A percentile compares a stretch with the other conserved stretches of the same genome.
These are phyloP conservation scores for Eimeria falciformis DNA, from an alignment of 169 alveolate genomes.

Conservation along the genomic window DNA sequence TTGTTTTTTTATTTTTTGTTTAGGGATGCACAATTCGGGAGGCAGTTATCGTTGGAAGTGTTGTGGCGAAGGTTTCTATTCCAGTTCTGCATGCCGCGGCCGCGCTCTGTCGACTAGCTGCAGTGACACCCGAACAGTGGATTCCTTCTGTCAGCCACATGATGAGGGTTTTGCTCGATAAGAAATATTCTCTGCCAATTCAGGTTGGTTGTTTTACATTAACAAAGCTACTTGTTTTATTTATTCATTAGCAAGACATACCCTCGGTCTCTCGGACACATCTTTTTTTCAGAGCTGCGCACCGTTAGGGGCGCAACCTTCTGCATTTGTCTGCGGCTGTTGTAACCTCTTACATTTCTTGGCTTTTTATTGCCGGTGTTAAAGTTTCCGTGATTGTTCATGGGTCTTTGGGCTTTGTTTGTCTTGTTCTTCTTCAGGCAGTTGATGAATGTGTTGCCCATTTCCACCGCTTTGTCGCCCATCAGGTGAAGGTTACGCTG, in stretches of 20 bases:
- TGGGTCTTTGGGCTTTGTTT: background rate
- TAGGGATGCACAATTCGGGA: constrained; percentile 90
- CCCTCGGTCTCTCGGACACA: no score
- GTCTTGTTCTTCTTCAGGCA: constrained; percentile 79
- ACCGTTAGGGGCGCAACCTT: background rate
- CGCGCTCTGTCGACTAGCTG: constrained; percentile 91
- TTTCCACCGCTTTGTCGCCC: constrained; percentile 86
- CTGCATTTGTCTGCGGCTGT: constrained; percentile 57
- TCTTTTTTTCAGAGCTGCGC: background rate
- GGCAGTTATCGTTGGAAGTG: constrained; percentile 94
- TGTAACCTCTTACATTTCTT: constrained; percentile 61
- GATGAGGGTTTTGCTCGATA: constrained; percentile 91
- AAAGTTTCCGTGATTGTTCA: background rate
- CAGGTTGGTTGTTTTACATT: constrained; percentile 44
- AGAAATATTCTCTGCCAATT: constrained; percentile 84
- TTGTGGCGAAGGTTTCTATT: constrained; percentile 87
- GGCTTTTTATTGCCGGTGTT: constrained; percentile 86
- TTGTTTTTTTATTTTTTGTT: background rate
- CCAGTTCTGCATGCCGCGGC: constrained; percentile 95
- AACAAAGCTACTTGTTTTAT: background rate
- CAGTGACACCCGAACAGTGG: constrained; percentile 78
- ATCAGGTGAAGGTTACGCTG: constrained; percentile 89
- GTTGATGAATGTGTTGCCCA: constrained; percentile 84
- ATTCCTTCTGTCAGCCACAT: constrained; percentile 79
- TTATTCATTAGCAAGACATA: constrained; percentile 32